phyloP scores from a whole-genome alignment of 352 stramenopile genomes.

The Phytophthora melonis region DNA sequence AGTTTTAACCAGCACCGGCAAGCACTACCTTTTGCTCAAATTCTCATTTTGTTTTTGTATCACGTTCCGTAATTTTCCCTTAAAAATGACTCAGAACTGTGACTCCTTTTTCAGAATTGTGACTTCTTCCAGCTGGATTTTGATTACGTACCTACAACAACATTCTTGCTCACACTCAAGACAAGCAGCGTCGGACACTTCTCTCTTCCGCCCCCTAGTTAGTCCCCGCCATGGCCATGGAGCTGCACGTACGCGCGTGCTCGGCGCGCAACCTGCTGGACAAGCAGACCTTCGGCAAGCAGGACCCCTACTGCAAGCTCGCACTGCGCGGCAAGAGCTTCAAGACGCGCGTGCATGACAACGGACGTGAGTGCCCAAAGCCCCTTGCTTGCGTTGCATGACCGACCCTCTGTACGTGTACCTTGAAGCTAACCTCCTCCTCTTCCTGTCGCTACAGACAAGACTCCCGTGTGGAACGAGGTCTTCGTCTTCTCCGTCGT shows the following conservation, averaged over 20 bases:
- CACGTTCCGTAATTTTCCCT: too few relatives aligned
- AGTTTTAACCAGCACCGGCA: too few relatives aligned
- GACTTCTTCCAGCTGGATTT: background rate
- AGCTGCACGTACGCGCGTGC: constrained; percentile 83
- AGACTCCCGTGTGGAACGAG: constrained; percentile 84
- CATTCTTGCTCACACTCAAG: background rate
- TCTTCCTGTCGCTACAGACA: constrained; percentile 44
- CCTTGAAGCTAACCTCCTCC: background rate
- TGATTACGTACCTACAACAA: background rate
- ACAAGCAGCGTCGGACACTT: background rate
- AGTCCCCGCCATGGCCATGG: constrained; percentile 42
- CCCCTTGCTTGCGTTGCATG: background rate
- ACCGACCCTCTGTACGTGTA: background rate
- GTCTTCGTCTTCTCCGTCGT: constrained; percentile 83
- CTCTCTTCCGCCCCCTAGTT: background rate
- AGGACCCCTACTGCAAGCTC: constrained; percentile 87
- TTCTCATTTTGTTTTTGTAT: too few relatives aligned
- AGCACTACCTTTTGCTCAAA: too few relatives aligned
- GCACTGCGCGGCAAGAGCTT: constrained; percentile 65
- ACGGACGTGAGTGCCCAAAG: constrained; percentile 59
- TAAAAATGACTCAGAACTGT: background rate
- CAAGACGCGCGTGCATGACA: constrained; percentile 87
- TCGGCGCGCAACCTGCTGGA: constrained; percentile 83
- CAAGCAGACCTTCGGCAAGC: constrained; percentile 88
- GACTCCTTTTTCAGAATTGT: background rate